A percentile compares a stretch with the other conserved stretches of the same genome.
Conservation (phyloP, 495 filamentous ascomycete genomes). For the Coniosporium apollinis region DNA sequence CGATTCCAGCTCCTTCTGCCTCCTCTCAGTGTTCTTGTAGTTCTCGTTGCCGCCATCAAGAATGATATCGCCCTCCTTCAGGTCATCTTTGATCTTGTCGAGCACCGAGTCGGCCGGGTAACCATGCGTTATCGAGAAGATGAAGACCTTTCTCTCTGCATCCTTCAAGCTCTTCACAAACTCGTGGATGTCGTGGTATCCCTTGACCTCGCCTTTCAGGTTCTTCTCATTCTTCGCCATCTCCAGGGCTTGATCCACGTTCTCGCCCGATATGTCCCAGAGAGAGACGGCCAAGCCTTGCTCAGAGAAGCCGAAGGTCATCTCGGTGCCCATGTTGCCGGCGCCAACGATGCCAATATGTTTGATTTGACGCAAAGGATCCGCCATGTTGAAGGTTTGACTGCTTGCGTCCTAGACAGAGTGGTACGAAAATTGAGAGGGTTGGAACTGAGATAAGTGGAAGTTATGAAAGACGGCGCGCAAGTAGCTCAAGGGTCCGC, state of each 20-base stretch:
- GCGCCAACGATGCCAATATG: constrained; percentile 45
- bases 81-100: constrained; percentile 33
- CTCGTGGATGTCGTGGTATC: constrained; percentile 4
- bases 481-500: no score
- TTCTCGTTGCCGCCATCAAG: constrained; percentile 59
- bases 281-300: constrained; percentile 42
- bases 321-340: constrained; percentile 49
- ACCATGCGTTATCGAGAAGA: constrained; percentile 59
- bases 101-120: constrained; percentile 47
- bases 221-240: constrained; percentile 22
- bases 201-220: constrained; percentile 12
- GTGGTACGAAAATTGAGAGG: no score
- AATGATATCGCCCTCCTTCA: constrained; percentile 50
- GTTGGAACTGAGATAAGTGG: no score
- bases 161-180: constrained; percentile 9
- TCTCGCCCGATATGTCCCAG: constrained; percentile 37
- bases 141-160: constrained; percentile 27
- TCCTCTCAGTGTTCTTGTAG: constrained; percentile 46
- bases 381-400: no score
- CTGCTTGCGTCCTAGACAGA: no score
- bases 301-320: constrained; percentile 49
- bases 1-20: constrained; percentile 37
- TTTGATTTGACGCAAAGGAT: no score
- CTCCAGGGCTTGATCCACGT: constrained; percentile 28
- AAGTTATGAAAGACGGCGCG: no score